Evolutionary conservation across 1,284 basidiomycete genomes (phyloP), one percentile per base, ranked within the genome.

Genomic region (Mycosarcoma maydis): DNA sequence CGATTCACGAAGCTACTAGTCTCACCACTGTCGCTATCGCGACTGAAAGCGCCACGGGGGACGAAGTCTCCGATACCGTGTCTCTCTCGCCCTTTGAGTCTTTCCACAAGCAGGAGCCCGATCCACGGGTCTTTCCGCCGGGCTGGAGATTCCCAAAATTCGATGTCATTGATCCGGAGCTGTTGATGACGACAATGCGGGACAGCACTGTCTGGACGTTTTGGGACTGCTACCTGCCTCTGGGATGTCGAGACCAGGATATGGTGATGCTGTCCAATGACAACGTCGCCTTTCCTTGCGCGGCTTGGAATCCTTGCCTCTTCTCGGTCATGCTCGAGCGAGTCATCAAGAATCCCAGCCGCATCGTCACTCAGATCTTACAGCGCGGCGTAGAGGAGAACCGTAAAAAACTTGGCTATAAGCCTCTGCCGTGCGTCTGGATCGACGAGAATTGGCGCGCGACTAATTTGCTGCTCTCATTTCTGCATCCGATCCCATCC

Each of bases 221-320:
- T 20, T 71, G 68, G 68, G 68, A 71, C 54, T 71, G 62, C 45
- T 58, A 54, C n/a, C 42, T 65, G 14, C 68, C 68, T 3, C 45
- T 71, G 2, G 68, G 68, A 5, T 51, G 57, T n/a, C 57, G 68
- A 7, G 68, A 66, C 24, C 61, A 71, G 41, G 68, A 71, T 29
- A 43, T 71, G 48, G 56, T 71, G 11, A 14, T 71, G 14, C 23
- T 54, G n/a, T 66, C 61, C 24, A 61, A 54, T 24, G 68, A 71
- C 24, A 58, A 55, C 22, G 29, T 62, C 11, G 61, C 62, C 3
- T 71, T 66, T 24, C 68, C 68, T 2, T 71, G 68, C 14, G 68
- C 62, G 2, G 62, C 57, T 9, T 71, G 58, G 57, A 71, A 71
- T 13, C 68, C 68, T 2, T 71, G 57, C 26, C 51, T 71, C 8